These are phyloP conservation scores for Globisporangium megalacanthum DNA, from an alignment of 352 stramenopile species.

Conservation along the genomic window DNA sequence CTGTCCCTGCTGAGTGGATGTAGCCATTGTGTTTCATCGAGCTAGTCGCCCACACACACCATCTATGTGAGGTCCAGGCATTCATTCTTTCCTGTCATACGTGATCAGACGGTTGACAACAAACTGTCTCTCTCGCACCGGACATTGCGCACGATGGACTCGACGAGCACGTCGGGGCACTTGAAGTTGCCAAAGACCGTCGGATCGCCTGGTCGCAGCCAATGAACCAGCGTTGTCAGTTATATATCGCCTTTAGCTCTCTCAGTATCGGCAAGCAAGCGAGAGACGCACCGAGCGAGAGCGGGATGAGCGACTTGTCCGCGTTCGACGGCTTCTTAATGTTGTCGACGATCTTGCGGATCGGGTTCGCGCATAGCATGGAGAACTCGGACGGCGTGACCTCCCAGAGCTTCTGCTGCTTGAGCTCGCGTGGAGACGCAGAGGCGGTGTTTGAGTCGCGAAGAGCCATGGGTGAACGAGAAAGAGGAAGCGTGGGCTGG, in stretches of 20 bases:
- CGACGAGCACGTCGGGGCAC: constrained; percentile 83
- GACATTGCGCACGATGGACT: constrained; percentile 63
- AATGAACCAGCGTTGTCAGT: neutral
- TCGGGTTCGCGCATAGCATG: constrained; percentile 85
- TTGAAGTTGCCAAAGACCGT: constrained; percentile 92
- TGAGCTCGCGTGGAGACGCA: constrained; percentile 28
- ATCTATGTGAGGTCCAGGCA: neutral
- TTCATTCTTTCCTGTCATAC: neutral
- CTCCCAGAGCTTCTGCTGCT: constrained; percentile 54
- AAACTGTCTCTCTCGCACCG: constrained; percentile 14
- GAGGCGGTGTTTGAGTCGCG: neutral
- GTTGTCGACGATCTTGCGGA: constrained; percentile 93
- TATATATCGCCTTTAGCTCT: too few relatives aligned
- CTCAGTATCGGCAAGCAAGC: neutral
- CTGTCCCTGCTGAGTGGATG: constrained; percentile 88
- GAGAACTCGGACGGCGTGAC: constrained; percentile 66
- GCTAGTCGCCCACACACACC: constrained; percentile 14
- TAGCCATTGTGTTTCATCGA: constrained; percentile 90
- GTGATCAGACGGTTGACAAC: neutral
- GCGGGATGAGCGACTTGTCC: constrained; percentile 89
- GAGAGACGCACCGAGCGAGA: constrained; percentile 79
- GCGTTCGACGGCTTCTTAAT: constrained; percentile 88
- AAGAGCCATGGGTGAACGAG: too few relatives aligned
- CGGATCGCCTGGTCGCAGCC: constrained; percentile 69
- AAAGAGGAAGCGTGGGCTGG: too few relatives aligned